Evolutionary conservation across 176 grass and related monocot species (phyloP).

Genomic region (Alloteropsis semialata): DNA sequence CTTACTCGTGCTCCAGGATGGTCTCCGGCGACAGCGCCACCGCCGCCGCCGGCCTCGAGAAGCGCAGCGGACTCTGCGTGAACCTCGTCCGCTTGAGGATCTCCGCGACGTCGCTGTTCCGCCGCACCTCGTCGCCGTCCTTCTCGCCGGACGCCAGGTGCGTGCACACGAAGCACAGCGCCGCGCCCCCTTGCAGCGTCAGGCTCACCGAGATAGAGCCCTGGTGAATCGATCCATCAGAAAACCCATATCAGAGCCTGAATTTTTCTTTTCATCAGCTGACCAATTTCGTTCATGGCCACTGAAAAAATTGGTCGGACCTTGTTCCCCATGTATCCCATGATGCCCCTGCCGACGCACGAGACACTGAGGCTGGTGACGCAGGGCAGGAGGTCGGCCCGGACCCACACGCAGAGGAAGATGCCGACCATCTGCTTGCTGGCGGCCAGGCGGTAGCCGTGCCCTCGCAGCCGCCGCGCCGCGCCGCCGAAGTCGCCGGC

Average conservation of each 20-base stretch:
- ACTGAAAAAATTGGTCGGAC: neutral
- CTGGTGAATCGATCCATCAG: neutral
- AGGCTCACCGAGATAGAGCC: constrained; percentile 92
- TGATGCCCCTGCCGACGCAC: constrained; percentile 69
- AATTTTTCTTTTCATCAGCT: neutral
- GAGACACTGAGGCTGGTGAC: constrained; percentile 57
- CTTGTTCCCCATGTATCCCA: constrained; percentile 99
- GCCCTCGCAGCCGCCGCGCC: neutral
- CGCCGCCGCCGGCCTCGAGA: neutral
- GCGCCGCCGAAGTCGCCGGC: neutral
- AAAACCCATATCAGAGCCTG: neutral
- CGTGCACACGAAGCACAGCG: constrained; percentile 92
- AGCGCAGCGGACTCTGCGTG: neutral
- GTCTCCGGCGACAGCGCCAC: constrained; percentile 46
- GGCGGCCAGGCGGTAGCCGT: constrained; percentile 40
- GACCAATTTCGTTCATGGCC: neutral
- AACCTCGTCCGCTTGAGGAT: constrained; percentile 80
- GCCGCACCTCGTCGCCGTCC: constrained; percentile 73
- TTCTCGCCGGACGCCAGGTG: constrained; percentile 90
- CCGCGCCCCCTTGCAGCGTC: constrained; percentile 41
- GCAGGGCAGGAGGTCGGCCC: constrained; percentile 36
- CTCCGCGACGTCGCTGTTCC: constrained; percentile 76
- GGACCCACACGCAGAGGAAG: constrained; percentile 88
- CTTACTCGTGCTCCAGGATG: constrained; percentile 91
- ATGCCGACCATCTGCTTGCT: constrained; percentile 96